phyloP scores from a whole-genome alignment of 345 rosid genomes.

The Pistacia integerrima region DNA sequence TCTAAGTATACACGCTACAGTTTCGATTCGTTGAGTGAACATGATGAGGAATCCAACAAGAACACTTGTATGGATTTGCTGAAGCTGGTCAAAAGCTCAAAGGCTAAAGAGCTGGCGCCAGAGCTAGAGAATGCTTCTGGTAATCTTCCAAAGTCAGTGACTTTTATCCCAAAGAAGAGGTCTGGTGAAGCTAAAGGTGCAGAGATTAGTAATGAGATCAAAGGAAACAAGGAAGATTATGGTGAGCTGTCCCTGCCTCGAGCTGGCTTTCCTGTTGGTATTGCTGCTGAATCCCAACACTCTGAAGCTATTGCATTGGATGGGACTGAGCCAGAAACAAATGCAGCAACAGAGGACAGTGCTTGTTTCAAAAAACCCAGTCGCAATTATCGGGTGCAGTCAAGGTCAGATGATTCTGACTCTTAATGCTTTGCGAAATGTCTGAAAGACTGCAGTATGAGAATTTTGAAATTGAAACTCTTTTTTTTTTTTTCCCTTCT shows the following conservation, averaged over 20 bases:
- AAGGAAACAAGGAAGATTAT: constrained; percentile 25
- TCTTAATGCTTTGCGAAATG: constrained; percentile 23
- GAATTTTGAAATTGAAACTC: background rate
- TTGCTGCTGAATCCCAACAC: constrained; percentile 41
- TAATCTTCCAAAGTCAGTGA: constrained; percentile 37
- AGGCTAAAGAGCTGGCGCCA: constrained; percentile 31
- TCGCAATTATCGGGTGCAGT: constrained; percentile 49
- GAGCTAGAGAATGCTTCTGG: constrained; percentile 18
- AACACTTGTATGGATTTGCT: constrained; percentile 40
- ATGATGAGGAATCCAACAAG: constrained; percentile 41
- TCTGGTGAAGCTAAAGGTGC: constrained; percentile 20
- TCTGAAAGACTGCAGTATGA: background rate
- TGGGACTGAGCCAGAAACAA: constrained; percentile 33
- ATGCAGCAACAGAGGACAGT: constrained; percentile 1
- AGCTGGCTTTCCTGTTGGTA: constrained; percentile 28
- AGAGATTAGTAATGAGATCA: constrained; percentile 21
- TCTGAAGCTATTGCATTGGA: constrained; percentile 29
- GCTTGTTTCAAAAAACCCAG: constrained; percentile 26
- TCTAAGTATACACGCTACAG: constrained; percentile 57
- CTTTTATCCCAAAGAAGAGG: constrained; percentile 59
- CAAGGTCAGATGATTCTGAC: constrained; percentile 39
- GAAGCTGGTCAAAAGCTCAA: constrained; percentile 27
- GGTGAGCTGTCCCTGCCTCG: constrained; percentile 5
- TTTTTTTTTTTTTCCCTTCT: background rate
- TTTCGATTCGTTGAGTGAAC: constrained; percentile 44